Evolutionary conservation across 257 asterid genomes (phyloP).

Genomic region (Lithospermum erythrorhizon): DNA sequence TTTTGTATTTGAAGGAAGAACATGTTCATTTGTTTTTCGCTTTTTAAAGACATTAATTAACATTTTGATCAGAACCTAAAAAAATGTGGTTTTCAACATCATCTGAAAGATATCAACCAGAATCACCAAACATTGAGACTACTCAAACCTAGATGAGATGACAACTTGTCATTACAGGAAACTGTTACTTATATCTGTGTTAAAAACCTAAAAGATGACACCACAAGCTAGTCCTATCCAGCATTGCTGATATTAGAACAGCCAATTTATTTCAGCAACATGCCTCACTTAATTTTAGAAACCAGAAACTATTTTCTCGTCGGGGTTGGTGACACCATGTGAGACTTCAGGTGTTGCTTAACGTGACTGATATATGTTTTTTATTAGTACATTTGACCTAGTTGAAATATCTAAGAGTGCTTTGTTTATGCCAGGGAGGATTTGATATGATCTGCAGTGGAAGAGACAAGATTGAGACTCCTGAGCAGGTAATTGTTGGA

Average conservation of each 20-base stretch:
- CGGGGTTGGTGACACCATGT: not conserved
- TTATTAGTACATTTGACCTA: not conserved
- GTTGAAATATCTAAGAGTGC: not conserved
- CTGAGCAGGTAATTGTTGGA: conserved; percentile 61
- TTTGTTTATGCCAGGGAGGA: conserved; percentile 63
- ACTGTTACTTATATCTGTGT: not conserved
- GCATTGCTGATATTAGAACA: not conserved
- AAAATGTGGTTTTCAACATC: no score
- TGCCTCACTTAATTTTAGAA: not conserved
- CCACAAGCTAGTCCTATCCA: not conserved
- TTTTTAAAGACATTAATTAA: no score
- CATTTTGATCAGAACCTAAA: no score
- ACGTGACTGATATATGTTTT: not conserved
- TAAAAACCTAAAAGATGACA: not conserved
- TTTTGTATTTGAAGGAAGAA: not conserved
- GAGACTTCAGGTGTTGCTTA: no score
- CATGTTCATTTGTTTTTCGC: not conserved
- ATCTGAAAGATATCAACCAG: no score
- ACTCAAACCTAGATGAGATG: no score
- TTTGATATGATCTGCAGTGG: conserved; percentile 98
- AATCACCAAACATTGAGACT: no score
- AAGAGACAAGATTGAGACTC: conserved; percentile 98
- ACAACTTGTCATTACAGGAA: no score
- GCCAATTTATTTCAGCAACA: not conserved
- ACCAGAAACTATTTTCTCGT: not conserved